These are phyloP conservation scores for Nakazawaea ishiwadae DNA, from an alignment of 805 yeast species.

Conservation along the genomic window DNA sequence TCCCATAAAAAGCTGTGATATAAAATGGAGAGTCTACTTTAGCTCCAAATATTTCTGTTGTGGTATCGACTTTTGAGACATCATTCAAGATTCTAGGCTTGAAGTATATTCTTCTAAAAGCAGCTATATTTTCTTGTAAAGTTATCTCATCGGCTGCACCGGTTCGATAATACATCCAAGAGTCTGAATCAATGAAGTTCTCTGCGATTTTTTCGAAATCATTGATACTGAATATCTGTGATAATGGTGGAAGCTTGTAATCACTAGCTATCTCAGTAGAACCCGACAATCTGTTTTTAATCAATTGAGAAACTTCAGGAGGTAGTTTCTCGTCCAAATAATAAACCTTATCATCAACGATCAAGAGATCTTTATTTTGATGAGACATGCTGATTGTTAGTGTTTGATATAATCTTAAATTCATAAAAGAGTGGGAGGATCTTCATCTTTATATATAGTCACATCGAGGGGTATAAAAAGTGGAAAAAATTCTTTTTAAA, in stretches of 20 bases:
- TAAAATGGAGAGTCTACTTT: constrained; percentile 35
- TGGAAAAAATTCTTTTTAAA: no score
- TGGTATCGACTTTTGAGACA: constrained; percentile 29
- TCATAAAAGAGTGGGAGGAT: no score
- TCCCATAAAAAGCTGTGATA: constrained; percentile 40
- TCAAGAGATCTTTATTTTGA: neutral
- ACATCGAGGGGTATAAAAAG: no score
- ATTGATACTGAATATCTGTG: constrained; percentile 35
- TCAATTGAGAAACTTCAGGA: neutral
- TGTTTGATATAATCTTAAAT: no score
- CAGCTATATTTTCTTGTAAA: constrained; percentile 36
- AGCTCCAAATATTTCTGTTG: constrained; percentile 35
- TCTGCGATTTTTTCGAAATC: constrained; percentile 44
- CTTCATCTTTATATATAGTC: no score
- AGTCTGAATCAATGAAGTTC: constrained; percentile 35
- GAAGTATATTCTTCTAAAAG: constrained; percentile 35
- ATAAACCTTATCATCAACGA: neutral
- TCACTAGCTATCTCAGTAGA: neutral
- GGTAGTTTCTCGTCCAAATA: constrained; percentile 19
- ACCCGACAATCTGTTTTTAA: neutral
- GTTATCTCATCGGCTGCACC: constrained; percentile 44
- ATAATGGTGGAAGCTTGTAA: constrained; percentile 28
- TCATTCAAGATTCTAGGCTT: constrained; percentile 37
- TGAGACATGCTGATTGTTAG: no score
- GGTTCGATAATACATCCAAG: constrained; percentile 42